Evolutionary conservation across 1,284 basidiomycete species (phyloP).

Genomic region (Stygiomarasmius scandens): DNA sequence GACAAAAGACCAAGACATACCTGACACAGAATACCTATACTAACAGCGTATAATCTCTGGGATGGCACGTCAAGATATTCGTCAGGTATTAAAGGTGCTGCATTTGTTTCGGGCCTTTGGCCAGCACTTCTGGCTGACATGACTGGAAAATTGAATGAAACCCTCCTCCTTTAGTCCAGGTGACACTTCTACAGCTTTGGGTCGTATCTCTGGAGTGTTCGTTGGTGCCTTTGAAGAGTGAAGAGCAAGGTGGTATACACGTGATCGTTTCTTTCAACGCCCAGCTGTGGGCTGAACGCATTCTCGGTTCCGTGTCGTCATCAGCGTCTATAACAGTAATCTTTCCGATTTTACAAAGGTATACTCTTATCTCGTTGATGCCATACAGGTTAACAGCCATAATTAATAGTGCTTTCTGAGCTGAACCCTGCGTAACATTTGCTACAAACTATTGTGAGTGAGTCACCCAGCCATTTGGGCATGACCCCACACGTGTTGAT

Average conservation of each 20-base stretch:
- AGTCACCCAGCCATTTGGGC: no score
- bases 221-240: background rate
- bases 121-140: slow-evolving; percentile 12
- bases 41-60: slow-evolving; percentile 59
- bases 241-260: background rate
- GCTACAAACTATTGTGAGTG: no score
- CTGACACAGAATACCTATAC: slow-evolving; percentile 57
- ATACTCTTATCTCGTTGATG: no score
- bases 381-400: no score
- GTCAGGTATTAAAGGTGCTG: slow-evolving; percentile 43
- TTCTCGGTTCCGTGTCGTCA: no score
- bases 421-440: no score
- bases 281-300: no score
- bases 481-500: no score
- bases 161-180: background rate
- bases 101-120: slow-evolving; percentile 8
- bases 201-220: no score
- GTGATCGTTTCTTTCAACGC: background rate
- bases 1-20: slow-evolving; percentile 30
- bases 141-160: background rate
- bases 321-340: no score
- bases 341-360: no score
- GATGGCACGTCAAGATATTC: slow-evolving; percentile 58
- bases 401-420: no score
- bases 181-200: background rate